A percentile compares a stretch with the other conserved stretches of the same genome.
Conservation (phyloP, 1,284 basidiomycete genomes). For the Pascua sp. region DNA sequence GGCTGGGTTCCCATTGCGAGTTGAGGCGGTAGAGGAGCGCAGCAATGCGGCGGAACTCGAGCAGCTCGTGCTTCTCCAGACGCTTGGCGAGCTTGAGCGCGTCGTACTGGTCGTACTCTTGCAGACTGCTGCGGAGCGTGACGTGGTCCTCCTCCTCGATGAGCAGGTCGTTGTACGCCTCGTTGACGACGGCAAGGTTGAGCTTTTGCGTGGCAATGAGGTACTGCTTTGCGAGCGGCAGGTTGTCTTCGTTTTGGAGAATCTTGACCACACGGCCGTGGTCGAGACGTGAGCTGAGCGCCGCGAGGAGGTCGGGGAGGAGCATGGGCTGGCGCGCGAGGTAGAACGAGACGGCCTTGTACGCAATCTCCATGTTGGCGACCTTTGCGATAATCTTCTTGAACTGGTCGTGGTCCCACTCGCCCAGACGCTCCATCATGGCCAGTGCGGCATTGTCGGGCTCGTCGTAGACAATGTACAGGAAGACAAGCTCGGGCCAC, state of each 20-base stretch:
- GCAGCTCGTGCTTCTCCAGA: slow-evolving; percentile 82
- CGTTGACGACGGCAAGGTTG: slow-evolving; percentile 95
- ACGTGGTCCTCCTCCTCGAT: slow-evolving; percentile 99
- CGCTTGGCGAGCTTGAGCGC: slow-evolving; percentile 80
- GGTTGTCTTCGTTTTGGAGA: slow-evolving; percentile 77
- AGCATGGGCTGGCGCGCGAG: slow-evolving; percentile 89
- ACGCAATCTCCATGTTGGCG: slow-evolving; percentile 94
- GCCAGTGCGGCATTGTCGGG: slow-evolving; percentile 55
- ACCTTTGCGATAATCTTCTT: slow-evolving; percentile 83
- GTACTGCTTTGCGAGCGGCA: slow-evolving; percentile 92
- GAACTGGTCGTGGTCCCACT: slow-evolving; percentile 99
- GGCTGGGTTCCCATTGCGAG: slow-evolving; percentile 85
- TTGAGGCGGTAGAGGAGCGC: slow-evolving; percentile 83
- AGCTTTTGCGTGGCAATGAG: slow-evolving; percentile 96
- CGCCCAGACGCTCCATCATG: slow-evolving; percentile 73
- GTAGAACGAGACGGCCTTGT: slow-evolving; percentile 57
- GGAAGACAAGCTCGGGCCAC: slow-evolving; percentile 97
- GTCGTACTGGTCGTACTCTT: slow-evolving; percentile 98
- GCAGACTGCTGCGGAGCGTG: slow-evolving; percentile 90
- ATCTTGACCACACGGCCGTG: slow-evolving; percentile 92
- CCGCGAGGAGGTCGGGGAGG: slow-evolving; percentile 87
- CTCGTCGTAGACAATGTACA: slow-evolving; percentile 85
- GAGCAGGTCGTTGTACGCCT: slow-evolving; percentile 91
- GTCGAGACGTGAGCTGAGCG: slow-evolving; percentile 88
- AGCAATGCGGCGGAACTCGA: slow-evolving; percentile 93